A percentile compares a stretch with the other conserved stretches of the same genome.
Conservation (phyloP, 1,284 basidiomycete genomes). For the Ustilago loliicola region DNA sequence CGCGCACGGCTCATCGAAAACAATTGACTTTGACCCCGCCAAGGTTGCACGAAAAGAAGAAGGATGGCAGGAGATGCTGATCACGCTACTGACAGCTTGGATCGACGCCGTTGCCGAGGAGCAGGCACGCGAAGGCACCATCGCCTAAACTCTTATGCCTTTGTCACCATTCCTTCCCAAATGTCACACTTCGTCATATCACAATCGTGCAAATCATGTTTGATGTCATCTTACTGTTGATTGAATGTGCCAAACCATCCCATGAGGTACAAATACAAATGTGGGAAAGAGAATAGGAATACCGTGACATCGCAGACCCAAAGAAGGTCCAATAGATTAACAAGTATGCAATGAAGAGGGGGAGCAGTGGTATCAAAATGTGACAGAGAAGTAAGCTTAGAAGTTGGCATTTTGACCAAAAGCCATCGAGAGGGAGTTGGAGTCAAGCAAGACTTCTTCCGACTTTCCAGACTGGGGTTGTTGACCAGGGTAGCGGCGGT, state of each 20-base stretch:
- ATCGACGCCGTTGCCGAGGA: constrained; percentile 79
- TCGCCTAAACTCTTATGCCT: background rate
- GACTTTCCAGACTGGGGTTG: constrained; percentile 1
- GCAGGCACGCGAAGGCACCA: background rate
- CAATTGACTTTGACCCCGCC: constrained; percentile 77
- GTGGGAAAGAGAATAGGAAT: background rate
- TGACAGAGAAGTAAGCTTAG: background rate
- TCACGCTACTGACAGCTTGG: constrained; percentile 78
- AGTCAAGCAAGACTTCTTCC: constrained; percentile 1
- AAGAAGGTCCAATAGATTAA: constrained; percentile 7
- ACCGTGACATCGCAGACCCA: background rate
- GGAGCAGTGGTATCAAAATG: constrained; percentile 7
- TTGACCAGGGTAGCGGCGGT: background rate
- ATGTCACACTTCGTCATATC: background rate
- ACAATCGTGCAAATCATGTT: background rate
- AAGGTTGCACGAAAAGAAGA: constrained; percentile 79
- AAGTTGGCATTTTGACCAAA: constrained; percentile 12
- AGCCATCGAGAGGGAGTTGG: constrained; percentile 23
- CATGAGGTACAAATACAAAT: constrained; percentile 21
- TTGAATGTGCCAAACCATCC: background rate
- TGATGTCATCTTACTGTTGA: background rate
- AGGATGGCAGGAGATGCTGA: constrained; percentile 85
- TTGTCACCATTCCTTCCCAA: background rate
- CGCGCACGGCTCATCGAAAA: background rate
- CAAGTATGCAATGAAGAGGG: constrained; percentile 1